These are phyloP conservation scores for Candida sojae DNA, from an alignment of 1,139 yeast species.

Conservation along the genomic window DNA sequence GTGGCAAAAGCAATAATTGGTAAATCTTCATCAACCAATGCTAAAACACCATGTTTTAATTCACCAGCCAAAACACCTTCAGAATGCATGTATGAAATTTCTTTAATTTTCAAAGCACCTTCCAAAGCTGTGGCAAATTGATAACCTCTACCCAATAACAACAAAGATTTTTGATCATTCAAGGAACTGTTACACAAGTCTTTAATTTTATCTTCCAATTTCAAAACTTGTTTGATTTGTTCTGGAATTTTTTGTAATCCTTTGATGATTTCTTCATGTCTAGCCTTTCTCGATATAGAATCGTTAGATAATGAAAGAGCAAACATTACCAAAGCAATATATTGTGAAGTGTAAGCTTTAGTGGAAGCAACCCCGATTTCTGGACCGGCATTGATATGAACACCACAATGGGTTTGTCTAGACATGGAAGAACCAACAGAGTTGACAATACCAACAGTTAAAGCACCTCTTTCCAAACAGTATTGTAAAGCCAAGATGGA, in stretches of 20 bases:
- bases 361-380: conserved; percentile 99
- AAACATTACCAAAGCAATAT: conserved; percentile 94
- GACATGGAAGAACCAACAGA: conserved; percentile 97
- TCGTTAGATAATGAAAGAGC: conserved; percentile 94
- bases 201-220: conserved; percentile 74
- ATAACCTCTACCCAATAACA: conserved; percentile 95
- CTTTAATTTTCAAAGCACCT: conserved; percentile 97
- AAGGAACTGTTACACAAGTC: conserved; percentile 70
- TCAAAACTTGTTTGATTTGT: conserved; percentile 78
- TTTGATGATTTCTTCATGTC: conserved; percentile 84
- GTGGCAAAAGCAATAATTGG: conserved; percentile 97
- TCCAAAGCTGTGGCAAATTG: conserved; percentile 97
- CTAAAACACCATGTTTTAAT: conserved; percentile 97
- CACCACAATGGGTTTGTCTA: conserved; percentile 97
- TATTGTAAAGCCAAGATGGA: conserved; percentile 95
- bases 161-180: conserved; percentile 80
- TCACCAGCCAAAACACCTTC: conserved; percentile 99
- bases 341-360: conserved; percentile 98
- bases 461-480: conserved; percentile 95
- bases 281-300: conserved; percentile 69
- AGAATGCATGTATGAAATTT: conserved; percentile 97
- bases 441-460: conserved; percentile 92
- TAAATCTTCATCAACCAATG: conserved; percentile 89
- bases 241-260: conserved; percentile 84
- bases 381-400: conserved; percentile 98